Percentiles rank a stretch among this genome's conserved stretches.
Conservation (phyloP, 1,284 basidiomycete species). For the Ustanciosporium gigantosporum region DNA sequence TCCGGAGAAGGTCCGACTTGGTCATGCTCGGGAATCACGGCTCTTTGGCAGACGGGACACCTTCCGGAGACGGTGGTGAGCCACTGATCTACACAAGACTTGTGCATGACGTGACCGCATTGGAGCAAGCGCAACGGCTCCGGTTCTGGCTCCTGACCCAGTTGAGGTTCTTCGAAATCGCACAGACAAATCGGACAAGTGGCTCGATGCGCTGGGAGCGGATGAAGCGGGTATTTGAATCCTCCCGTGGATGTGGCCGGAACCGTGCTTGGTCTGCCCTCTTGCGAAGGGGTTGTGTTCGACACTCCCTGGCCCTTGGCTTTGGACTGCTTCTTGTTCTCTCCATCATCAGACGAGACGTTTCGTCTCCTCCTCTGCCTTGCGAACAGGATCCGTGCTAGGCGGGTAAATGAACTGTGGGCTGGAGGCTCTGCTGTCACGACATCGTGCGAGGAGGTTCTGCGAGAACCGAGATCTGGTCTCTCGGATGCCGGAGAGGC, state of each 20-base stretch:
- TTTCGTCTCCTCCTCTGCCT: slow-evolving; percentile 1
- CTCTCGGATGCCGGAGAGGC: neutral
- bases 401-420: slow-evolving; percentile 6
- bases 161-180: slow-evolving; percentile 41
- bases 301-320: neutral
- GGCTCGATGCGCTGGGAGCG: slow-evolving; percentile 45
- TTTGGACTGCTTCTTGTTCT: neutral
- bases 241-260: neutral
- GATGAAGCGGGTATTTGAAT: slow-evolving; percentile 43
- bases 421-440: slow-evolving; percentile 1
- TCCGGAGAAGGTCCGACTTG: too few species aligned
- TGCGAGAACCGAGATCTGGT: slow-evolving; percentile 11
- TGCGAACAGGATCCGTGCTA: slow-evolving; percentile 10
- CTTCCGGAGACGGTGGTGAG: slow-evolving; percentile 46
- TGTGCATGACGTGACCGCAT: slow-evolving; percentile 51
- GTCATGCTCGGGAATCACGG: slow-evolving; percentile 16
- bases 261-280: neutral
- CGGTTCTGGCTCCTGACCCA: slow-evolving; percentile 21
- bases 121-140: slow-evolving; percentile 44
- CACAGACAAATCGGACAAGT: slow-evolving; percentile 55
- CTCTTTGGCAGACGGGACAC: slow-evolving; percentile 49
- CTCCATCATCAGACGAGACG: neutral
- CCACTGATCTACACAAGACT: slow-evolving; percentile 51
- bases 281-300: neutral
- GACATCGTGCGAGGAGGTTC: slow-evolving; percentile 6